Base-by-base conservation (phyloP, 2,329 filamentous ascomycete species). In the Leptographium lundbergii region DNA sequence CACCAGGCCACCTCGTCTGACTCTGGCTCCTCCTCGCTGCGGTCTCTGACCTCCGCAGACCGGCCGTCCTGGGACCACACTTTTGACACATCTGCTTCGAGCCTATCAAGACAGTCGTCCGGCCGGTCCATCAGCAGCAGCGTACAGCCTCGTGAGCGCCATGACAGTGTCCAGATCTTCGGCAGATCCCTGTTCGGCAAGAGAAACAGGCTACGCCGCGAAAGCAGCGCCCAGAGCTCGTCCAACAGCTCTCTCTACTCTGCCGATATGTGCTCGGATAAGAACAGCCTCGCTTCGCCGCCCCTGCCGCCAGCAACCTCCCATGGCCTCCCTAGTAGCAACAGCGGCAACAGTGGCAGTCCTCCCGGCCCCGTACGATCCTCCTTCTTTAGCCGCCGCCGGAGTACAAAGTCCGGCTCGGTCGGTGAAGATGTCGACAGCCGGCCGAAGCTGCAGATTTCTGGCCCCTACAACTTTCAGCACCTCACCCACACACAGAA, bases 401-500 rank as follows among this genome's bases (percentile, higher is more conserved):
- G 76, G 64, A 63, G 68, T 27, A 64, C 67, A 56, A 73, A 69
- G 57, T 66, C 67, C n/a, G 68, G 69, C 11, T 54, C 63, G 25
- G 60, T 66, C 5, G 66, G 66, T n/a, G 67, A 68, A 32, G 58
- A 64, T 14, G 24, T 54, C 56, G 64, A 57, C 64, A 68, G 66
- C 17, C 67, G 68, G 57, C 77, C 69, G 65, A 77, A 74, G 62
- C 66, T 77, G 56, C 76, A 78, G 58, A 86, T 86, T 58, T 86
- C 83, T 0, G 78, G 74, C 1, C 83, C 83, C 3, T 86, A 83
- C 69, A 85, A 86, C 71, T 86, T 86, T 61, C 82, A 85, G 66
- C 83, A 86, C 68, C 74, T 86, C 39, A 77, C 79, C 4, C 82
- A 85, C 66, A 81, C 78, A 14, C 72, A 75, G 14, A 77, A 76